Percentiles rank a stretch among this genome's conserved stretches.
Conservation (phyloP, 352 stramenopile species). For the Pythium scleroteichum region DNA sequence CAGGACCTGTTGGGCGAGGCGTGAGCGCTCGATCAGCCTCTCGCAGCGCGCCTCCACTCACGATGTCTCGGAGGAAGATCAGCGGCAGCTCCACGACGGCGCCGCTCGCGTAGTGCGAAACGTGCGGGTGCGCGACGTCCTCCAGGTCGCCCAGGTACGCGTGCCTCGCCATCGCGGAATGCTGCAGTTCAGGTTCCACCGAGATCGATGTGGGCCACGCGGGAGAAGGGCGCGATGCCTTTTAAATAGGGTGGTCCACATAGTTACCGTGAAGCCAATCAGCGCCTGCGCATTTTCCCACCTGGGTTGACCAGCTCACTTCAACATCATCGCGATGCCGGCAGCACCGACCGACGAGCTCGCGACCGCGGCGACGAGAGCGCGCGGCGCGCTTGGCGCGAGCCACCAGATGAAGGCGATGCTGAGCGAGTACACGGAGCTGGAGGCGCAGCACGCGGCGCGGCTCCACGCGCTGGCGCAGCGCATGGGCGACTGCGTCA, state of each 20-base stretch:
- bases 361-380: constrained; percentile 12
- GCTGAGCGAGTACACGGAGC: constrained; percentile 33
- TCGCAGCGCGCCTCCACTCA: constrained; percentile 27
- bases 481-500: constrained; percentile 31
- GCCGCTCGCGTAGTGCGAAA: constrained; percentile 52
- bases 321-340: constrained; percentile 6
- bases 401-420: constrained; percentile 32
- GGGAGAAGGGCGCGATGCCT: too few species aligned
- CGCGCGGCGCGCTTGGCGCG: constrained; percentile 24
- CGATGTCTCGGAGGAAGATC: constrained; percentile 74
- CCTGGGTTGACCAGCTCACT: constrained; percentile 1
- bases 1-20: constrained; percentile 47
- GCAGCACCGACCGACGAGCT: constrained; percentile 2
- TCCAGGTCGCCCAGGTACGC: constrained; percentile 78
- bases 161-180: constrained; percentile 37
- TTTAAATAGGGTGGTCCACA: neutral
- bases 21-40: neutral
- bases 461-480: constrained; percentile 22
- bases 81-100: constrained; percentile 61
- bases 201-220: too few species aligned
- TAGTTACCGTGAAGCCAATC: constrained; percentile 26
- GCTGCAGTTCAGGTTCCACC: constrained; percentile 1
- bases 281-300: constrained; percentile 27
- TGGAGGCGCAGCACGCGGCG: constrained; percentile 29
- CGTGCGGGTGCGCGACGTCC: constrained; percentile 47